Evolutionary conservation across 768 basidiomycete species (phyloP), one percentile per base, ranked within the genome.

Genomic region (Pleurotus eryngii): DNA sequence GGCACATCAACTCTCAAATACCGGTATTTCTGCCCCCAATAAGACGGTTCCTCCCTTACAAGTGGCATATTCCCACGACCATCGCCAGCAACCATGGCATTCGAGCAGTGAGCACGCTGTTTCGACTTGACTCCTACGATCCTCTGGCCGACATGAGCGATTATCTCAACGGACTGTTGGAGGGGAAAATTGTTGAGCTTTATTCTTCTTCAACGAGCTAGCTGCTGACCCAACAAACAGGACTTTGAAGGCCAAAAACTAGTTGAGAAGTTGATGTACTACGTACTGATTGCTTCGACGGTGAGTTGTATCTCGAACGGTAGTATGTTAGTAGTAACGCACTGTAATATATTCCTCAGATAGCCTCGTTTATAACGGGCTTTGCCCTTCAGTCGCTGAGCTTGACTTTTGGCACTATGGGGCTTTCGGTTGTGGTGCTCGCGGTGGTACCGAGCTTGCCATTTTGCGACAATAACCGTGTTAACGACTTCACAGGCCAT

Each of bases 291-390:
- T 24, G 26, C 18, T 26, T 24, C 48, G 5, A 59, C 60, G 40
- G 60, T 56, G 47, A 46, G 60, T 50, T 15, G 40, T 11, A 30
- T 46, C 17, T 15, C 24, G 8, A 43, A 17, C 17, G 5, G n/a
- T 42, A 9, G 18, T 18, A 18, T 38, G 45, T 20, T 40, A 26
- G 24, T 26, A 26, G 5, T 1, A 26, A 26, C 24, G 24, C 5
- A 5, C 8, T 17, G 30, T 9, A 9, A 30, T 9, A 22, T 46
- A 11, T 12, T 37, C 24, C 11, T 60, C 55, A 87, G 87, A 65
- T 77, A 24, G 59, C 82, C 24, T 79, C 83, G 1, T 87, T 89
- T 66, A 62, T 83, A 6, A 63, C 77, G 2, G 87, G 87, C 14
- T 82, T 86, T 58, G 76, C 71, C 1, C 61, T 80, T 42, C 85